These are phyloP conservation scores for Dujonia santamariae DNA, from an alignment of 1,139 yeast species.

Conservation along the genomic window DNA sequence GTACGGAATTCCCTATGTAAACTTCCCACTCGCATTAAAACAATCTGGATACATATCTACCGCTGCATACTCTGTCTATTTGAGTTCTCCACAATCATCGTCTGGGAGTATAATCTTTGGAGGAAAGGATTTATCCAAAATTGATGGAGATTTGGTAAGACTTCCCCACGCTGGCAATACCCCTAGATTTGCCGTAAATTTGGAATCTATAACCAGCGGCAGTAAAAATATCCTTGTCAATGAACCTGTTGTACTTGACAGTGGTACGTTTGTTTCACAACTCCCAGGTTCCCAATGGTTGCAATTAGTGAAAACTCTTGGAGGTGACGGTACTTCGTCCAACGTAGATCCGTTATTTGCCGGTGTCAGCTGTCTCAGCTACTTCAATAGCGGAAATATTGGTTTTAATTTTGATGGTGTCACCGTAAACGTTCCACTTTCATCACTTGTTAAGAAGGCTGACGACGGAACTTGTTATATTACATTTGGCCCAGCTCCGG, in stretches of 20 bases:
- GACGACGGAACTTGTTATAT: no score
- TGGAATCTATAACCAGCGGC: not conserved
- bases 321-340: not conserved
- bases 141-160: not conserved
- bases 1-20: not conserved
- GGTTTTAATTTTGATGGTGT: conserved; percentile 38
- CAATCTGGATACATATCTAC: not conserved
- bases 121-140: conserved; percentile 3
- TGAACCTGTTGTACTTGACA: not conserved
- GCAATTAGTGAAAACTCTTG: not conserved
- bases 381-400: conserved; percentile 10
- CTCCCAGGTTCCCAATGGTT: no score
- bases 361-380: not conserved
- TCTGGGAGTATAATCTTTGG: conserved; percentile 4
- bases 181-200: not conserved
- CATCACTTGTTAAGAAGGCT: no score
- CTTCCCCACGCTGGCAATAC: not conserved
- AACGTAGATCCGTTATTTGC: not conserved
- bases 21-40: conserved; percentile 1
- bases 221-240: not conserved
- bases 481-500: no score
- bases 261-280: not conserved
- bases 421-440: conserved; percentile 41
- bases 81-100: conserved; percentile 3
- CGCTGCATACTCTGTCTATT: conserved; percentile 7